These are phyloP conservation scores for Picochlorum sp. DNA, from an alignment of 139 green algal species.

Conservation along the genomic window DNA sequence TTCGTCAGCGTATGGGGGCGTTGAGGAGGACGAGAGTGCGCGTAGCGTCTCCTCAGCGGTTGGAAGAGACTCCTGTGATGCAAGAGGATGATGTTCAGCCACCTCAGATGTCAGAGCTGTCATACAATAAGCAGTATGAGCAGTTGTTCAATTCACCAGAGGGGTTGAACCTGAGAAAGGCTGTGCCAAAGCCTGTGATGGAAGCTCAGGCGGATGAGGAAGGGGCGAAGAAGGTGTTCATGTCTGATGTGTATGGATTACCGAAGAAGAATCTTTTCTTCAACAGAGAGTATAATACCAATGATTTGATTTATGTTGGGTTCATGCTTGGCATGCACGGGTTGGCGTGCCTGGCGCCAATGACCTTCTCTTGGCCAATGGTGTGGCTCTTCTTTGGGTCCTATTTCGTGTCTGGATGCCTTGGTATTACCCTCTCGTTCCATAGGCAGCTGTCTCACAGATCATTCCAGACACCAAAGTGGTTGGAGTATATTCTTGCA, in stretches of 20 bases:
- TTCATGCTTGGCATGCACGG: slow-evolving; percentile 77
- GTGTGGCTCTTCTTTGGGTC: slow-evolving; percentile 22
- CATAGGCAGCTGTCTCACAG: slow-evolving; percentile 91
- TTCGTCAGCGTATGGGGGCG: background rate
- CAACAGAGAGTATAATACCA: slow-evolving; percentile 53
- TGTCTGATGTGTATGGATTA: slow-evolving; percentile 55
- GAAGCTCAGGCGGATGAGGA: slow-evolving; percentile 38
- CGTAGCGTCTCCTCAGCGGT: background rate
- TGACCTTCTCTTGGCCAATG: slow-evolving; percentile 75
- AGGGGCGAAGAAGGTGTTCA: slow-evolving; percentile 28
- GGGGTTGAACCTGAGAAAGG: slow-evolving; percentile 43
- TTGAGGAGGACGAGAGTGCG: background rate
- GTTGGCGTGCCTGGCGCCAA: slow-evolving; percentile 57
- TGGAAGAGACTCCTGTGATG: background rate
- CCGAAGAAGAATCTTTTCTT: slow-evolving; percentile 39
- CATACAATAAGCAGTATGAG: slow-evolving; percentile 78
- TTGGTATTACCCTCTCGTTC: slow-evolving; percentile 95
- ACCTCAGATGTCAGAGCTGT: slow-evolving; percentile 20
- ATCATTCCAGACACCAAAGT: slow-evolving; percentile 89
- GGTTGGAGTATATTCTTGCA: slow-evolving; percentile 94
- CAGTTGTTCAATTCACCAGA: slow-evolving; percentile 43
- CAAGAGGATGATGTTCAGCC: background rate
- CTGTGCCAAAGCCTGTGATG: slow-evolving; percentile 67
- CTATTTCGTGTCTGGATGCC: slow-evolving; percentile 91
- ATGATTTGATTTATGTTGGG: slow-evolving; percentile 61